Evolutionary conservation across 202 grass and related monocot species (phyloP), one percentile per base, ranked within the genome.

Genomic region (Carex sylvatica): DNA sequence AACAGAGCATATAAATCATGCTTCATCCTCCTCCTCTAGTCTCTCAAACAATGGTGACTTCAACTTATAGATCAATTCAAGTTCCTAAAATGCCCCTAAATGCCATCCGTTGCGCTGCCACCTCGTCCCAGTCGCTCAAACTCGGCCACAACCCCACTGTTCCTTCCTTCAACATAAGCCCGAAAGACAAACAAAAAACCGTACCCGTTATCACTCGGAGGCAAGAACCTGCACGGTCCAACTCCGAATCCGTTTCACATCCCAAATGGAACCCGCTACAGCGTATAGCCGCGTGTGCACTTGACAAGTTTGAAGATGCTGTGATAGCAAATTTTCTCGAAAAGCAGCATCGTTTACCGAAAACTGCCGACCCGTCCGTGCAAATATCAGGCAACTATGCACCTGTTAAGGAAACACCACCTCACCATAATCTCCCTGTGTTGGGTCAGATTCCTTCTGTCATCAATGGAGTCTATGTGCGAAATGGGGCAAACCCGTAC

Each of bases 351-450:
- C 85, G 86, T 3, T 74, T 98, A 4, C 90, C 95, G 0, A 89
- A 88, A 1, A 95, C 90, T 0, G 82, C 92, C 0, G 96, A 98
- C 33, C 96, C 96, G 3, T 44, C 91, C 28, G 74, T 95, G 3
- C 96, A 98, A 84, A 98, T 98, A 47, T 88, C 92, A 0, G 96
- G 96, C 3, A 98, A 98, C 46, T 98, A 91, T 68, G 96, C 87
- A 3, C 96, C 96, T 0, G 96, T 98, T 18, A 49, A 14, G 2
- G 95, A 98, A 80, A 81, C 18, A 7, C 8, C 92, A 1, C 84
- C 87, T 2, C 4, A 24, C 22, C n/a, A 51, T 8, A 40, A 44
- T 8, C 84, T 93, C 2, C 84, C 83, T 1, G 80, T 91, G 5
- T 11, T 74, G 3, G 88, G 35, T 73, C 69, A 80, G 10, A 42